Base-by-base conservation (phyloP, 768 basidiomycete species). In the Mycena olivaceomarginata region DNA sequence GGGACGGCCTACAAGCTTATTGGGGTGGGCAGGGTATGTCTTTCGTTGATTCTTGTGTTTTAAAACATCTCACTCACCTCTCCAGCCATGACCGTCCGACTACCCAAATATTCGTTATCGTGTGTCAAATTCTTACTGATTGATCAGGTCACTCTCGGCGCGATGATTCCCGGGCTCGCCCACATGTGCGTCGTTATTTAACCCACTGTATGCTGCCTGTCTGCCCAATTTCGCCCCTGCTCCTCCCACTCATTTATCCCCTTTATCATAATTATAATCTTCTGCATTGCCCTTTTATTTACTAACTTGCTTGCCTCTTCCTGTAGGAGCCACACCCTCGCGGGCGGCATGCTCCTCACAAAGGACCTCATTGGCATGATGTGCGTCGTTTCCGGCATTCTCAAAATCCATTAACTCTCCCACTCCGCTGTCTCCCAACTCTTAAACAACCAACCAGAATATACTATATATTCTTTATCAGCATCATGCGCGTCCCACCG, bases 351-450 rank as follows among this genome's bases (percentile, higher is more conserved):
- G 43, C 64, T 78, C 37, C 65, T 75, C 53, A 79, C 78, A 60
- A 79, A 79, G 39, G 78, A 79, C 62, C 66, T 79, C 56, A 77
- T 79, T 69, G 78, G 78, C 67, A 76, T 76, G 74, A 72, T 79
- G 77, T 78, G 64, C 45, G 73, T 46, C 20, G 66, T 53, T 64
- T 56, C 70, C 43, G 40, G 18, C 67, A 63, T 77, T 62, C 43
- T 56, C 59, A 53, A 39, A 59, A 69, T 69, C 43, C 57, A 69
- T 69, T 69, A 57, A 69, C 67, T 69, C 67, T 69, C 67, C 67
- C 53, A 69, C 53, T 69, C 66, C 46, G 48, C 66, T 67, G 48
- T 12, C 66, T 67, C 66, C 48, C 46, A 67, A 67, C 66, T 67
- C 66, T 67, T 53, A 67, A 67, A 67, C 66, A 67, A 67, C 37